A percentile compares a stretch with the other conserved stretches of the same genome.
These are phyloP conservation scores for Dothideomycetes sp. DNA, from an alignment of 2,329 filamentous ascomycete species.

Conservation along the genomic window DNA sequence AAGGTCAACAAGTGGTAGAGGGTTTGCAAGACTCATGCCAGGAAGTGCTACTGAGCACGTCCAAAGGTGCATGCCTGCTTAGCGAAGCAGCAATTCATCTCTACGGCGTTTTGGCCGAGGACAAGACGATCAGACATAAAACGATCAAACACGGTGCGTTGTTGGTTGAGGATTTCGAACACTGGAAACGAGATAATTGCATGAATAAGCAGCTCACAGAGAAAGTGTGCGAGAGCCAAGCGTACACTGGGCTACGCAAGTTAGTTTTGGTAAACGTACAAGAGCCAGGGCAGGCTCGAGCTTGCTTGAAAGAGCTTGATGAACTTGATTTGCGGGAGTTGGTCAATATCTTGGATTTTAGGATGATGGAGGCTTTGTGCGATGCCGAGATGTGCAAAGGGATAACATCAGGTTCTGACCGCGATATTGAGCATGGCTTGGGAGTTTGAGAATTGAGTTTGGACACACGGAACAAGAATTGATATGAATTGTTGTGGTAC, in stretches of 20 bases:
- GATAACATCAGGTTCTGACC: too few relatives aligned
- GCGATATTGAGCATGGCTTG: too few relatives aligned
- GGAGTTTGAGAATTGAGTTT: too few relatives aligned
- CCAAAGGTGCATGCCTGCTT: not conserved
- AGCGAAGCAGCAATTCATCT: not conserved
- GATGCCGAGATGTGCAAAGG: too few relatives aligned
- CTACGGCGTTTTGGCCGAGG: too few relatives aligned
- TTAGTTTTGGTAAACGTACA: conserved; percentile 25
- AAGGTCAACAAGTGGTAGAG: not conserved
- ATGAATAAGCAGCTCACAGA: conserved; percentile 15
- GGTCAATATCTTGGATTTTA: conserved; percentile 6
- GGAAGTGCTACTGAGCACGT: not conserved
- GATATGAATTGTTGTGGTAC: too few relatives aligned
- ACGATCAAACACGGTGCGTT: conserved; percentile 2
- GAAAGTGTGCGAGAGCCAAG: conserved; percentile 25
- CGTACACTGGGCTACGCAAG: conserved; percentile 24
- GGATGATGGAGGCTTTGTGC: conserved; percentile 4
- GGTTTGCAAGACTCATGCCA: not conserved
- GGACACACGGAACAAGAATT: too few relatives aligned
- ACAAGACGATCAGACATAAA: not conserved
- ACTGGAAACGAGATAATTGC: conserved; percentile 26
- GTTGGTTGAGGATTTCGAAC: conserved; percentile 11
- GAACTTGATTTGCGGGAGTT: conserved; percentile 3
- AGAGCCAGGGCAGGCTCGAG: conserved; percentile 11
- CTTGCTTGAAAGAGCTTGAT: conserved; percentile 2